These are phyloP conservation scores for Yarrowia osloensis DNA, from an alignment of 805 yeast species.

Conservation along the genomic window DNA sequence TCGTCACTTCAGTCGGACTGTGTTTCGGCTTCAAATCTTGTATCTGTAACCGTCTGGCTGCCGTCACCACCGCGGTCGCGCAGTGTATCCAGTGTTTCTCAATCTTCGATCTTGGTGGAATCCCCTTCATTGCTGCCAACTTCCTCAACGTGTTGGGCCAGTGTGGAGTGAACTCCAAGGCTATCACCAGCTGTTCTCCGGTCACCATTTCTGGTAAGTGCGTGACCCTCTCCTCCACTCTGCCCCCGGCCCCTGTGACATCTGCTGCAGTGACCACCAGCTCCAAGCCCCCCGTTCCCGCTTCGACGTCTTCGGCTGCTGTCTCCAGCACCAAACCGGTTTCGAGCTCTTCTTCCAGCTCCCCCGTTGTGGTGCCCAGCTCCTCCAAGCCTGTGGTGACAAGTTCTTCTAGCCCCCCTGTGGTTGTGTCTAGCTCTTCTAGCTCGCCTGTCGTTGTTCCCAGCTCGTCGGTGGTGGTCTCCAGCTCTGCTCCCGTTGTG, in stretches of 20 bases:
- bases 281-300: not conserved
- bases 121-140: not conserved
- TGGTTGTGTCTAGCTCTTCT: not conserved
- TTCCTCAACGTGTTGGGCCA: not conserved
- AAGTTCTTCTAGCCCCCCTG: not conserved
- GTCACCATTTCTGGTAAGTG: slow-evolving; percentile 15
- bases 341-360: not conserved
- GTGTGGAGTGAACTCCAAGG: not conserved
- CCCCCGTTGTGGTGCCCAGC: not conserved
- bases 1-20: slow-evolving; percentile 3
- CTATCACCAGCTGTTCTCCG: not conserved
- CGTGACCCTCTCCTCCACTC: not conserved
- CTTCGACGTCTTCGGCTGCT: not conserved
- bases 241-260: not conserved
- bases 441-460: not conserved
- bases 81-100: slow-evolving; percentile 20
- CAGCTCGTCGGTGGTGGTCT: not conserved
- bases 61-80: not conserved
- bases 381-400: not conserved
- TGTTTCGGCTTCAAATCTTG: not conserved
- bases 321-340: not conserved
- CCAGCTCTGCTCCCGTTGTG: too few species aligned
- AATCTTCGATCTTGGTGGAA: slow-evolving; percentile 1
- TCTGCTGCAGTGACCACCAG: not conserved
- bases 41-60: slow-evolving; percentile 8